A percentile compares a stretch with the other conserved stretches of the same genome.
phyloP scores from a whole-genome alignment of 306 rosid species.

The Luffa acutangula region DNA sequence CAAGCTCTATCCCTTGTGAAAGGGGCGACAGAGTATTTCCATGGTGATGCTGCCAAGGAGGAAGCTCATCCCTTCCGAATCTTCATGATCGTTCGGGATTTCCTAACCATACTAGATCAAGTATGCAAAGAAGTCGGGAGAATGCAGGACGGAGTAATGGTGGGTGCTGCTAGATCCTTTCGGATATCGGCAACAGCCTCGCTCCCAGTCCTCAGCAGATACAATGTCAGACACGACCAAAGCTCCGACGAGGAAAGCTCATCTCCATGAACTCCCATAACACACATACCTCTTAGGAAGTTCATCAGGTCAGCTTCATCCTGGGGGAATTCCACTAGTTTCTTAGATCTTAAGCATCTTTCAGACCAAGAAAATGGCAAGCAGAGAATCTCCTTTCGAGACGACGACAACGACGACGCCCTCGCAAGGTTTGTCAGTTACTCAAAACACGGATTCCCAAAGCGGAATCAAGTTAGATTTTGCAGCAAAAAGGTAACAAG shows the following conservation, averaged over 20 bases:
- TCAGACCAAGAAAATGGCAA: not conserved
- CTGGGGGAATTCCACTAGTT: not conserved
- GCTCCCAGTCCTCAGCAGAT: slow-evolving; percentile 79
- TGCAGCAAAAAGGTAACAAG: not conserved
- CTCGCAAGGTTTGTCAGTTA: not conserved
- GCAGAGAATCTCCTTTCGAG: slow-evolving; percentile 3
- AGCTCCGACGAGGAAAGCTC: slow-evolving; percentile 93
- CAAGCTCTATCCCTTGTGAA: slow-evolving; percentile 75
- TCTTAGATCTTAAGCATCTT: not conserved
- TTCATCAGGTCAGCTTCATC: not conserved
- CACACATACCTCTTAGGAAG: not conserved
- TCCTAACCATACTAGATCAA: slow-evolving; percentile 60
- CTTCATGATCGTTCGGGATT: slow-evolving; percentile 91
- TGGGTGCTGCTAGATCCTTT: slow-evolving; percentile 84
- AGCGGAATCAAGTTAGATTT: not conserved
- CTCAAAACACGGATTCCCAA: not conserved
- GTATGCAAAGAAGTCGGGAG: slow-evolving; percentile 96
- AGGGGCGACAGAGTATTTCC: slow-evolving; percentile 85
- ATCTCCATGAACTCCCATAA: slow-evolving; percentile 38
- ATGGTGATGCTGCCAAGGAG: slow-evolving; percentile 78
- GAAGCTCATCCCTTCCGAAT: slow-evolving; percentile 94
- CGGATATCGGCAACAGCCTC: slow-evolving; percentile 66
- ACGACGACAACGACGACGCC: not conserved
- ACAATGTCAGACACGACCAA: slow-evolving; percentile 47
- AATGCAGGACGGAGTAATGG: slow-evolving; percentile 67